phyloP scores from a whole-genome alignment of 345 rosid genomes.

The Draba incana region DNA sequence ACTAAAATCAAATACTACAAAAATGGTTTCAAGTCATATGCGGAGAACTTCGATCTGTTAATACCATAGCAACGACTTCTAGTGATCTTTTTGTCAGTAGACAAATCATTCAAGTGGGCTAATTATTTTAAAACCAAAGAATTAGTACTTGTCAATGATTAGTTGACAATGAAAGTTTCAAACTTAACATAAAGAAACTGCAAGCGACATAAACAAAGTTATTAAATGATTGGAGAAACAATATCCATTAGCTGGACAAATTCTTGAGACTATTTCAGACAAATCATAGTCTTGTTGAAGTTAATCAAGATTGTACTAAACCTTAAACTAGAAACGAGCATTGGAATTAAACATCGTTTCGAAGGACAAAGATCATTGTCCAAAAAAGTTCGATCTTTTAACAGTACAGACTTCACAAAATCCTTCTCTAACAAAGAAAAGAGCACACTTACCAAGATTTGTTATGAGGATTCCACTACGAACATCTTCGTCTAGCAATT shows the following conservation, averaged over 20 bases:
- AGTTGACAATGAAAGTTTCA: conserved; percentile 35
- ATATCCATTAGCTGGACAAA: no score
- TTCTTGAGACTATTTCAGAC: no score
- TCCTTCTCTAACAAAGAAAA: neutral
- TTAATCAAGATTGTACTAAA: no score
- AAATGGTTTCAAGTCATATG: no score
- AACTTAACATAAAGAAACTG: neutral
- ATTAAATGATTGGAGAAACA: no score
- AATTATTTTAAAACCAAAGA: conserved; percentile 16
- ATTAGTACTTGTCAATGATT: neutral
- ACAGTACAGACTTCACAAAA: neutral
- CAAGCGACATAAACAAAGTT: conserved; percentile 11
- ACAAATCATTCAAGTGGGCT: conserved; percentile 24
- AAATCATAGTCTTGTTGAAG: no score
- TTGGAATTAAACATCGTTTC: neutral
- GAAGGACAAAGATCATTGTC: neutral
- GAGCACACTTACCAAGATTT: neutral
- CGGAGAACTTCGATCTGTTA: no score
- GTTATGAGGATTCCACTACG: no score
- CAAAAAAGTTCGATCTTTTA: neutral
- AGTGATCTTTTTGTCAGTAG: no score
- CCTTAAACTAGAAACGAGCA: neutral
- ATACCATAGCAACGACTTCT: no score
- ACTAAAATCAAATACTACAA: no score
- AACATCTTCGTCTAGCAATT: no score